Evolutionary conservation across 169 alveolate genomes (phyloP), one percentile per base, ranked within the genome.

Genomic region (Plasmodium vinckei): DNA sequence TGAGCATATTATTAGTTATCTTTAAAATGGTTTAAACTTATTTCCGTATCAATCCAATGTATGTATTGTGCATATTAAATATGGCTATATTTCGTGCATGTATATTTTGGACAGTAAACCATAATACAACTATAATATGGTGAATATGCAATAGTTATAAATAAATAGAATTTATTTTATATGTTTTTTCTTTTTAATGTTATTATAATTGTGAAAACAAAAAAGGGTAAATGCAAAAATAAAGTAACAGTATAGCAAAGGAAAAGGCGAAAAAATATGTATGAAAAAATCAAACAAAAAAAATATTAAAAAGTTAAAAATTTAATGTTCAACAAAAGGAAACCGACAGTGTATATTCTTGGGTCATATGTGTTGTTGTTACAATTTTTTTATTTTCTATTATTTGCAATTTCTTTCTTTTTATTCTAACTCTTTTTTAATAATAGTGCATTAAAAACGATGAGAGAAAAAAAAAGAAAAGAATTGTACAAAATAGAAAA

Each of bases 291-390:
- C 13, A 9, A 19, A 57, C 19, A 13, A 57, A 57, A 57, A 57
- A 57, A 57, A 57, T 15, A 15, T 57, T 15, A 57, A 57, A 57
- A 57, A 15, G 19, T 57, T 57, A 15, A 15, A 57, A 57, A 57
- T 57, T 13, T 13, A 6, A 51, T 51, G 19, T 15, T 15, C 9
- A 12, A 13, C n/a, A 13, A 15, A 15, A 15, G 59, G n/a, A 15
- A 15, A 3, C 23, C 19, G 19, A 51, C n/a, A 51, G 59, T 51
- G 21, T 13, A 51, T 12, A 51, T 15, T 13, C 19, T 12, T 51
- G n/a, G 9, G 19, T 12, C 19, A 51, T 15, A 51, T 51, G 21
- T 6, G 9, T 51, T 15, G 59, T 12, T 15, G 59, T 51, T 10
- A 1, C 12, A 3, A 12, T 51, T 15, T 15, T 13, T 51, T 15